Evolutionary conservation across 305 asterid genomes (phyloP).

Genomic region (Rubia peregrina): DNA sequence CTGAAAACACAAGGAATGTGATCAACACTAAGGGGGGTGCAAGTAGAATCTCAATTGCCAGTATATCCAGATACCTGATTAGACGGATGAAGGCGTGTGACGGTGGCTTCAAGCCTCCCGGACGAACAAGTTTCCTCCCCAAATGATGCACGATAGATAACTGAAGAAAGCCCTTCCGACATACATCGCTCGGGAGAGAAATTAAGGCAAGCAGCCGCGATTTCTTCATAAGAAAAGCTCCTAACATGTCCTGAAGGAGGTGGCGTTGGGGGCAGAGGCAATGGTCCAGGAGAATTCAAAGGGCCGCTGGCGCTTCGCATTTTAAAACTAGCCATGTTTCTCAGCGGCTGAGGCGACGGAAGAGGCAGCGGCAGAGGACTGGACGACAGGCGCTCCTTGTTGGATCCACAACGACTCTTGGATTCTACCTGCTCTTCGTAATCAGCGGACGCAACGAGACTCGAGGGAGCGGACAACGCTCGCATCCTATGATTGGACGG

Average conservation of each 20-base stretch:
- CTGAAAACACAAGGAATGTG: slow-evolving; percentile 33
- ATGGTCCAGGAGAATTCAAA: slow-evolving; percentile 72
- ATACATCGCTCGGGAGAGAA: slow-evolving; percentile 86
- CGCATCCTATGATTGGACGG: slow-evolving; percentile 43
- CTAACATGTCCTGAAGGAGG: slow-evolving; percentile 50
- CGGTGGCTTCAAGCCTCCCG: slow-evolving; percentile 81
- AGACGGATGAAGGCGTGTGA: slow-evolving; percentile 79
- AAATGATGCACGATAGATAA: slow-evolving; percentile 86
- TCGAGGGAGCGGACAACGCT: slow-evolving; percentile 86
- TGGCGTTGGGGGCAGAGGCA: slow-evolving; percentile 78
- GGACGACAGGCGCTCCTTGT: slow-evolving; percentile 58
- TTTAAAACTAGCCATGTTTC: slow-evolving; percentile 66
- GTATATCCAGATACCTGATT: slow-evolving; percentile 45
- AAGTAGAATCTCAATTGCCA: background rate
- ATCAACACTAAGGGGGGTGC: background rate
- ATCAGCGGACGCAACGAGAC: slow-evolving; percentile 58
- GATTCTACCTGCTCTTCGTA: slow-evolving; percentile 69
- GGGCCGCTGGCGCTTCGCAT: slow-evolving; percentile 56
- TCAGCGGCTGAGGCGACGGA: slow-evolving; percentile 71
- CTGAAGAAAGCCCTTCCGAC: slow-evolving; percentile 94
- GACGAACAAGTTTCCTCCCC: slow-evolving; percentile 51
- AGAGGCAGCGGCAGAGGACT: slow-evolving; percentile 97
- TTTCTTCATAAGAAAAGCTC: slow-evolving; percentile 68
- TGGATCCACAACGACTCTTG: slow-evolving; percentile 53
- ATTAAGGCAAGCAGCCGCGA: slow-evolving; percentile 90